These are phyloP conservation scores for Rhizophlyctis rosea DNA, from an alignment of 192 early-diverging fungal genomes.

Conservation along the genomic window DNA sequence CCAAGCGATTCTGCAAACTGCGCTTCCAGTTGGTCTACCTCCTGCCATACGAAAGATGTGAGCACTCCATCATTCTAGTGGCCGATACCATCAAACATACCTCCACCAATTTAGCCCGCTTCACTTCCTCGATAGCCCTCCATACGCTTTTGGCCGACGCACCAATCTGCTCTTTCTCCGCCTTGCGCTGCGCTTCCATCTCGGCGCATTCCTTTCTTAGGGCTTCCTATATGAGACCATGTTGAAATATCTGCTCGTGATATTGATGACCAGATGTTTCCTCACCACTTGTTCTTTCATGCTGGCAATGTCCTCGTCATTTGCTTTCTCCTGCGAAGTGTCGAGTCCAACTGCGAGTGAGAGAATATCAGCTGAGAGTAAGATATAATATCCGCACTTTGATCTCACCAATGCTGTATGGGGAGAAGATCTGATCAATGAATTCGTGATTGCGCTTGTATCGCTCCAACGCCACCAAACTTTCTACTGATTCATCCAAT, in stretches of 20 bases:
- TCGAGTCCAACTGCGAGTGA: conserved; percentile 4
- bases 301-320: conserved; percentile 8
- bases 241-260: neutral
- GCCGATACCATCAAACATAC: conserved; percentile 5
- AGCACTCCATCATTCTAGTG: too few relatives aligned
- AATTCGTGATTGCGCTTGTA: conserved; percentile 48
- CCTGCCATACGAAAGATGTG: too few relatives aligned
- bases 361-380: neutral
- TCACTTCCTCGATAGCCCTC: neutral
- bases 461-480: conserved; percentile 35
- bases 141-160: neutral
- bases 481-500: conserved; percentile 20
- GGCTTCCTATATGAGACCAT: neutral
- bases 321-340: conserved; percentile 7
- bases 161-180: neutral
- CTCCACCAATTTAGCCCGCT: conserved; percentile 1
- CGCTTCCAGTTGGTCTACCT: too few relatives aligned
- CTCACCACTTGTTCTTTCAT: conserved; percentile 21
- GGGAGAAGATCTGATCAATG: conserved; percentile 44
- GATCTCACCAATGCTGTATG: conserved; percentile 17
- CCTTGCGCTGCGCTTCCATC: neutral
- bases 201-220: conserved; percentile 8
- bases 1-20: too few relatives aligned
- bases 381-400: neutral
- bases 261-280: neutral